Evolutionary conservation across 306 rosid genomes (phyloP).

Genomic region (Malus sylvestris): DNA sequence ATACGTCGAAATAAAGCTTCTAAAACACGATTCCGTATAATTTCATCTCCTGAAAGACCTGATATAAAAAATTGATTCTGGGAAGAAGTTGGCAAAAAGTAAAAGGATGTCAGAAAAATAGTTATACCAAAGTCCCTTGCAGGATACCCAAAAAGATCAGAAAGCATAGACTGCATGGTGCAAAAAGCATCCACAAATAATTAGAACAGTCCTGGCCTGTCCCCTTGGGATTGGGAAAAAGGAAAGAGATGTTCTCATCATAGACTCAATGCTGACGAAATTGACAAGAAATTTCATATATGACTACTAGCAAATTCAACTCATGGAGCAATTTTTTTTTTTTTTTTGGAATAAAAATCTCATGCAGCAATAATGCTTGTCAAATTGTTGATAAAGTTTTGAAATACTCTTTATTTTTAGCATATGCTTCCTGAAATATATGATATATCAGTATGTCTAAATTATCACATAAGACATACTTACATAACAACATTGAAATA

Average conservation of each 20-base stretch:
- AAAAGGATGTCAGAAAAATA: constrained; percentile 27
- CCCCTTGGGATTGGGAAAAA: neutral
- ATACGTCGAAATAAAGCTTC: constrained; percentile 76
- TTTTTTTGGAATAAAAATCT: neutral
- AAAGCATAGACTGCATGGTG: neutral
- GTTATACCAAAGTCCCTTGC: constrained; percentile 3
- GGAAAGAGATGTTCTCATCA: neutral
- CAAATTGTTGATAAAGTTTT: neutral
- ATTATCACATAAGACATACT: neutral
- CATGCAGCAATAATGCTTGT: neutral
- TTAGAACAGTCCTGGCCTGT: neutral
- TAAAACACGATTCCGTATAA: constrained; percentile 77
- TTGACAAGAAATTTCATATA: neutral
- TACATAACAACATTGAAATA: neutral
- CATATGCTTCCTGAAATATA: neutral
- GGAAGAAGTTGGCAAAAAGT: constrained; percentile 30
- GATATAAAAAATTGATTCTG: constrained; percentile 99
- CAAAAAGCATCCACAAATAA: neutral
- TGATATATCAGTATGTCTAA: neutral
- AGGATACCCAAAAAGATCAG: constrained; percentile 1
- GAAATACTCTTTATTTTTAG: neutral
- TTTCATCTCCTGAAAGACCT: constrained; percentile 87
- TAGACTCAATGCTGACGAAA: neutral
- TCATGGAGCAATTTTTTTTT: neutral
- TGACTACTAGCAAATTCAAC: neutral